A percentile compares a stretch with the other conserved stretches of the same genome.
Evolutionary conservation across 73 alveolate genomes (phyloP).

Genomic region (Effrenium voratum): DNA sequence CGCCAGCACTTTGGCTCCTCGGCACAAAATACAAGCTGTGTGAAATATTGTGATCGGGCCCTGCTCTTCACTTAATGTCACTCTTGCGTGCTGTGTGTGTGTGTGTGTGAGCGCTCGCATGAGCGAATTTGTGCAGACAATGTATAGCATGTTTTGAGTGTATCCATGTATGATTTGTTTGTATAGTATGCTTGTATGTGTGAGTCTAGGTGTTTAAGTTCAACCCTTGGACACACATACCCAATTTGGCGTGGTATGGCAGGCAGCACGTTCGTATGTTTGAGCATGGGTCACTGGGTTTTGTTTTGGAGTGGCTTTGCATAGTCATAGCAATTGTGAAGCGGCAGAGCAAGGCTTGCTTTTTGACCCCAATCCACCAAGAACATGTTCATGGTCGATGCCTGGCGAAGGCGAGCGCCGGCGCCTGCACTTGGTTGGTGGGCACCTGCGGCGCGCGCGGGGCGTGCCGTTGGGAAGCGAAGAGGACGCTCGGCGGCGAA

Average conservation of each 20-base stretch:
- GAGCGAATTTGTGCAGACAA: too few relatives aligned
- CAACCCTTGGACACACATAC: too few relatives aligned
- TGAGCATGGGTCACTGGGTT: not conserved
- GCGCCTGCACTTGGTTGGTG: constrained; percentile 9
- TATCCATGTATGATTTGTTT: not conserved
- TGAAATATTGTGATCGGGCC: too few relatives aligned
- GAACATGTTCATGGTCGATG: too few relatives aligned
- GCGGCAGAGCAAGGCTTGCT: not conserved
- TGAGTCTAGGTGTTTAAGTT: not conserved
- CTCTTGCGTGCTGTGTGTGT: too few relatives aligned
- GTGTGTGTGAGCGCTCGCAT: too few relatives aligned
- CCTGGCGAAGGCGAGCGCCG: not conserved
- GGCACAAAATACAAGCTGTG: too few relatives aligned
- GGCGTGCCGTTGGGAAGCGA: too few relatives aligned
- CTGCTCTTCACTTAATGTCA: too few relatives aligned
- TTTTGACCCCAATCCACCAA: not conserved
- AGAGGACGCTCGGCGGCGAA: too few relatives aligned
- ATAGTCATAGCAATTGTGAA: not conserved
- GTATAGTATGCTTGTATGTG: not conserved
- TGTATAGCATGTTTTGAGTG: too few relatives aligned
- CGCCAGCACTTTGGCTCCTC: not conserved
- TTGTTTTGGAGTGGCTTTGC: not conserved
- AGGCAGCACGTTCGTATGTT: not conserved
- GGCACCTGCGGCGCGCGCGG: not conserved
- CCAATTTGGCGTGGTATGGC: not conserved